Evolutionary conservation across 2,329 filamentous ascomycete species (phyloP), one percentile per base, ranked within the genome.

Genomic region (Epichloe baconii): DNA sequence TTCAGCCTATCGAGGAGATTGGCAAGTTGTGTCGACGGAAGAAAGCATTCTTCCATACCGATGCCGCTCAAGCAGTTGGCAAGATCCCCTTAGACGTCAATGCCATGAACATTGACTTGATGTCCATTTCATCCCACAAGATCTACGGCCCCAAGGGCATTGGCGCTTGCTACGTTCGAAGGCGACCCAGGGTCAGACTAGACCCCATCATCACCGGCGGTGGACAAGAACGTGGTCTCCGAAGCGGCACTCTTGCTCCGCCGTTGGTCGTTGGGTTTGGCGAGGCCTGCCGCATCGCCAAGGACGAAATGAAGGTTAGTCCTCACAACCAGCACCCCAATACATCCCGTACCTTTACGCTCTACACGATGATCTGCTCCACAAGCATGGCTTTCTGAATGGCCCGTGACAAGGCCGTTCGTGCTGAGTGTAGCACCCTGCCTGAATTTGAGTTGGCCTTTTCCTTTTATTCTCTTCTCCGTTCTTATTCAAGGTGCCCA

Each of bases 41-140:
- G 69, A 96, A 96, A 74, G 76, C 96, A 44, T 98, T 96, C 71
- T 98, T 98, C 80, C 93, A 98, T 71, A 95, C 89, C 23, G 93
- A 98, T 67, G 93, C 78, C 48, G 93, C 93, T 1, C 93, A 98
- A 72, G 93, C 93, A 15, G 90, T 97, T n/a, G 93, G 93, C 64
- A 98, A 98, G 75, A 96, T 98, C 47, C 88, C 88, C 0, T 73
- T 98, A 46, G 89, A 96, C 62, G 93, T 98, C 63, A 96, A 97
- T 68, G 86, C 88, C 69, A 91, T 95, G 88, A 94, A 96, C 68
- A 85, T 98, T 57, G 93, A 98, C 66, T 73, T 98, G 64, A 96
- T 98, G 91, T 97, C 91, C 34, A 96, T 98, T 54, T 97, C 93
- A 8, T 90, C 88, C 34, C 93, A 98, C 73, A 98, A 98, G 72